These are phyloP conservation scores for Starmerella floricola DNA, from an alignment of 805 yeast genomes.

Conservation along the genomic window DNA sequence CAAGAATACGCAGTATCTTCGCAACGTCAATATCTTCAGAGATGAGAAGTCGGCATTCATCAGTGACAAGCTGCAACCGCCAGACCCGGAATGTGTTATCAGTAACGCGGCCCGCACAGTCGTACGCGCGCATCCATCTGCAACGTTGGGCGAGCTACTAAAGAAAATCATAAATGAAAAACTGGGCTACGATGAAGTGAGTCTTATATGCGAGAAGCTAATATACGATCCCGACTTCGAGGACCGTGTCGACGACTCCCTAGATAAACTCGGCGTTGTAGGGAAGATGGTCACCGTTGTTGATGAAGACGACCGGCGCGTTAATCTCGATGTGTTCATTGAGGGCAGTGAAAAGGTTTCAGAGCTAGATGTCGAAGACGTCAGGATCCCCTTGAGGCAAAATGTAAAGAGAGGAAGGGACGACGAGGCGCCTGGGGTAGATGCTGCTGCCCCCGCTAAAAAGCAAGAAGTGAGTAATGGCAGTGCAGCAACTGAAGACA, in stretches of 20 bases:
- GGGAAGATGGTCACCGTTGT: conserved; percentile 60
- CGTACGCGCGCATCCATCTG: conserved; percentile 19
- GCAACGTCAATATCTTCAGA: conserved; percentile 41
- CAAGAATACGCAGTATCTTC: conserved; percentile 20
- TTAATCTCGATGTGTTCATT: conserved; percentile 33
- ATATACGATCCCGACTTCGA: conserved; percentile 81
- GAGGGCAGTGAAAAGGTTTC: conserved; percentile 18
- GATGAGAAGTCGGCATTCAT: conserved; percentile 53
- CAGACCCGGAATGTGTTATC: conserved; percentile 61
- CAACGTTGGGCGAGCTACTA: conserved; percentile 43
- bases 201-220: conserved; percentile 49
- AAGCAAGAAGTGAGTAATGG: not conserved
- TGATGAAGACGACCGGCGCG: conserved; percentile 73
- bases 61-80: conserved; percentile 46
- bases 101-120: conserved; percentile 28
- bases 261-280: conserved; percentile 44
- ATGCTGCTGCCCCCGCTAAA: conserved; percentile 1
- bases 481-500: not conserved
- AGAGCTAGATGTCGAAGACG: conserved; percentile 22
- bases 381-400: conserved; percentile 20
- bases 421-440: conserved; percentile 8
- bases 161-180: conserved; percentile 34
- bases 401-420: conserved; percentile 18
- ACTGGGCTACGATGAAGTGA: conserved; percentile 45
- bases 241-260: conserved; percentile 45